Conservation (phyloP, 2,329 filamentous ascomycete species). For the Penicillium thymicola region DNA sequence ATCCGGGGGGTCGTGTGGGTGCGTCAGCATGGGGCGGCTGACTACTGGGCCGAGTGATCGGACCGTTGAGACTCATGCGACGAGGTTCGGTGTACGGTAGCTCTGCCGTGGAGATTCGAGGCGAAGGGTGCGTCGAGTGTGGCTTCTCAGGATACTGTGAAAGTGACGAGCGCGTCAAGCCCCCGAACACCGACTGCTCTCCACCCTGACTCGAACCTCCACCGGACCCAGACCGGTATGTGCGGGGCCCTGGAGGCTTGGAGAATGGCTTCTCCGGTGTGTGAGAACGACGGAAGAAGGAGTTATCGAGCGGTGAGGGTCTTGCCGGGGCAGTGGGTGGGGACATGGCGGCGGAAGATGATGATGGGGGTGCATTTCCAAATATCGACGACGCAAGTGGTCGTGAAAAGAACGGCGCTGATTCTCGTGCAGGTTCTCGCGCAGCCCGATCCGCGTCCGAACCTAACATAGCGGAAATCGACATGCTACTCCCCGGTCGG, state of each 20-base stretch:
- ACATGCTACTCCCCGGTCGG: slow-evolving; percentile 65
- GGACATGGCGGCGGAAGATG: slow-evolving; percentile 42
- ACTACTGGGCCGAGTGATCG: slow-evolving; percentile 43
- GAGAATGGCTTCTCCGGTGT: slow-evolving; percentile 67
- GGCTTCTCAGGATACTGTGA: slow-evolving; percentile 38
- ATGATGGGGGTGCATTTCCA: slow-evolving; percentile 30
- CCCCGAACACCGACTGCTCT: slow-evolving; percentile 35
- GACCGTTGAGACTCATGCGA: slow-evolving; percentile 45
- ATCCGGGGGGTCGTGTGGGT: slow-evolving; percentile 32
- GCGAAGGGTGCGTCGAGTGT: slow-evolving; percentile 34
- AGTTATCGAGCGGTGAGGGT: slow-evolving; percentile 56
- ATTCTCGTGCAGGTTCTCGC: slow-evolving; percentile 45
- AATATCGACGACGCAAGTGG: slow-evolving; percentile 38
- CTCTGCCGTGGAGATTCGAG: slow-evolving; percentile 35
- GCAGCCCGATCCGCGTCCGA: slow-evolving; percentile 47
- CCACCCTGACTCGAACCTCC: slow-evolving; percentile 25
- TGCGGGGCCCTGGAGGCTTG: slow-evolving; percentile 39
- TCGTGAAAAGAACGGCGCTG: slow-evolving; percentile 49
- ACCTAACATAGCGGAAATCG: slow-evolving; percentile 70
- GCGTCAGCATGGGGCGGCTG: slow-evolving; percentile 40
- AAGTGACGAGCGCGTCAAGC: slow-evolving; percentile 28
- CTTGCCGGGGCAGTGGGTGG: slow-evolving; percentile 41
- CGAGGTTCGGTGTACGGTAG: slow-evolving; percentile 34
- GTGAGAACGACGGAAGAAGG: slow-evolving; percentile 63
- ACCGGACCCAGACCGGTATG: slow-evolving; percentile 39